These are phyloP conservation scores for Torulaspora indica DNA, from an alignment of 805 yeast genomes.

Conservation along the genomic window DNA sequence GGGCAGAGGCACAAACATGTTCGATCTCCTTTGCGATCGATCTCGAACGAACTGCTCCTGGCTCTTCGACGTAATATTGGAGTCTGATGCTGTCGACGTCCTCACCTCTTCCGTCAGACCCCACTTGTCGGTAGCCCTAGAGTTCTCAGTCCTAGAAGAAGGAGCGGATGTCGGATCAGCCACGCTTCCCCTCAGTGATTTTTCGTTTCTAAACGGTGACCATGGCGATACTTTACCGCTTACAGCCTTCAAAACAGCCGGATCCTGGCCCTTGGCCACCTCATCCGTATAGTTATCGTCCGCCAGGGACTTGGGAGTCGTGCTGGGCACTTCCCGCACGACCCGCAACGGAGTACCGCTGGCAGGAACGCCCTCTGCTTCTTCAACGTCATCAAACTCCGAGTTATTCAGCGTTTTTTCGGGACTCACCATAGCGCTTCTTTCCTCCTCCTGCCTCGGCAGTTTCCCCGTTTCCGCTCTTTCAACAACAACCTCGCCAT, in stretches of 20 bases:
- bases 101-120: not conserved
- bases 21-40: conserved; percentile 30
- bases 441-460: conserved; percentile 1
- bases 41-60: conserved; percentile 9
- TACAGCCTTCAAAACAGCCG: not conserved
- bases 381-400: not conserved
- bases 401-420: conserved; percentile 13
- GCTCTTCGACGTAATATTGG: not conserved
- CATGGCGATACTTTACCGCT: conserved; percentile 18
- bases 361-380: conserved; percentile 5
- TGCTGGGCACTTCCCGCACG: conserved; percentile 8
- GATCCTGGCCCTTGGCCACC: not conserved
- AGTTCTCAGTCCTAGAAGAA: not conserved
- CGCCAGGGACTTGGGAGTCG: conserved; percentile 20
- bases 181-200: conserved; percentile 1
- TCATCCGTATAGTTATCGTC: conserved; percentile 1
- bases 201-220: conserved; percentile 31
- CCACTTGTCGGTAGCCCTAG: not conserved
- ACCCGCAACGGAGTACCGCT: conserved; percentile 12
- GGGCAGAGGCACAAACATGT: conserved; percentile 36
- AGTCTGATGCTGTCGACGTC: not conserved
- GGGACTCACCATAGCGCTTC: conserved; percentile 13
- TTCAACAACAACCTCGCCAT: not conserved
- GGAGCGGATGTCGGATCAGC: not conserved
- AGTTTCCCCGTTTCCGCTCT: conserved; percentile 2